Conservation (phyloP, 805 yeast species). For the Huiozyma naganishii region DNA sequence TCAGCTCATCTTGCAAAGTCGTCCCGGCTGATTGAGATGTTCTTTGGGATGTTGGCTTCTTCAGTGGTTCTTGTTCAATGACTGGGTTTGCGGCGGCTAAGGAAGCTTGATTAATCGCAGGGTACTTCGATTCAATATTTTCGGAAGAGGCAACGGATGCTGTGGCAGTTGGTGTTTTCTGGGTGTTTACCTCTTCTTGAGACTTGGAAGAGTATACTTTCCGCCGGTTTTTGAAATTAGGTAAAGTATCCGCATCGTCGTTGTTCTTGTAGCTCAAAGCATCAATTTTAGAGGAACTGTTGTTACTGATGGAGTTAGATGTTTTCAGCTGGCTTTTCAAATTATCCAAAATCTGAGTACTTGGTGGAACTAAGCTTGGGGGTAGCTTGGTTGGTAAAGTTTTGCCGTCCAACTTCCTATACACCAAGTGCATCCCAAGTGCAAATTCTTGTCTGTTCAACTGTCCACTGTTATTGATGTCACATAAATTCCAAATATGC, state of each 20-base stretch:
- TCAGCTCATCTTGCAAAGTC: constrained; percentile 27
- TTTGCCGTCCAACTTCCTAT: constrained; percentile 79
- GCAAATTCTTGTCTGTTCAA: constrained; percentile 86
- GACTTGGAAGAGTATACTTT: constrained; percentile 5
- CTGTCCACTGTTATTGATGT: constrained; percentile 70
- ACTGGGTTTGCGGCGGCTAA: background rate
- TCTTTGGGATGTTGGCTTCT: background rate
- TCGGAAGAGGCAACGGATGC: background rate
- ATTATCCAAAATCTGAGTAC: constrained; percentile 59
- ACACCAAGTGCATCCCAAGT: constrained; percentile 93
- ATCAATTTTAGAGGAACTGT: constrained; percentile 14
- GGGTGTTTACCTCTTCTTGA: constrained; percentile 1
- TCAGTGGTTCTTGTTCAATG: background rate
- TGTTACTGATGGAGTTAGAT: constrained; percentile 4
- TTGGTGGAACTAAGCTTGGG: constrained; percentile 82
- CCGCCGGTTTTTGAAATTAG: constrained; percentile 49
- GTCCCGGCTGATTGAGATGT: constrained; percentile 3
- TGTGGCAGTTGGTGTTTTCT: constrained; percentile 2
- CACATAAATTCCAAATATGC: constrained; percentile 83
- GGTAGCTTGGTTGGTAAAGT: constrained; percentile 79
- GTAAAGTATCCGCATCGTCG: constrained; percentile 61
- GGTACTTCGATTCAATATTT: constrained; percentile 1
- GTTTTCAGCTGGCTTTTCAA: constrained; percentile 45
- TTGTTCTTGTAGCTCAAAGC: constrained; percentile 60
- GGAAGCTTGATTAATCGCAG: background rate